These are phyloP conservation scores for Macaranga tanarius DNA, from an alignment of 441 rosid species.

Conservation along the genomic window DNA sequence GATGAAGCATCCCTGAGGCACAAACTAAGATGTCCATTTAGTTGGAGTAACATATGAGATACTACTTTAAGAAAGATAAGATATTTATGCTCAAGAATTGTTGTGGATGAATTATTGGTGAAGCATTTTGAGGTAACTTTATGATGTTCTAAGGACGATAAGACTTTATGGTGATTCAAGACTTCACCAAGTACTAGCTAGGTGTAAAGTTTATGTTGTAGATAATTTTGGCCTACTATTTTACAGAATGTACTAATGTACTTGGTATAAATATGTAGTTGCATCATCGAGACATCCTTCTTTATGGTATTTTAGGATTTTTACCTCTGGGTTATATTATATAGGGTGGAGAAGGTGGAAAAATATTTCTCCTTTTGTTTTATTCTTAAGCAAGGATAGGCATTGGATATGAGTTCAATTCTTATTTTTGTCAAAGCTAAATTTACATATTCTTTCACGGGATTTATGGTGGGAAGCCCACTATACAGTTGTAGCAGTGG, in stretches of 20 bases:
- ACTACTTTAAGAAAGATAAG: not conserved
- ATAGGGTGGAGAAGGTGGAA: not conserved
- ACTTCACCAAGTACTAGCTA: not conserved
- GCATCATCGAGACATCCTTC: not conserved
- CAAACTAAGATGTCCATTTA: not conserved
- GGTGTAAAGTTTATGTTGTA: not conserved
- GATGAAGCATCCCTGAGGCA: not conserved
- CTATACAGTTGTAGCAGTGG: not conserved
- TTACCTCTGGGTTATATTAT: not conserved
- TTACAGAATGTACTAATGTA: not conserved
- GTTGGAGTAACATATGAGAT: not conserved
- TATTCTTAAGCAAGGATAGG: not conserved
- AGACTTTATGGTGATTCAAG: not conserved
- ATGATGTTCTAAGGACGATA: constrained; percentile 1
- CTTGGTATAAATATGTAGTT: too few relatives aligned
- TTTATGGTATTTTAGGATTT: not conserved
- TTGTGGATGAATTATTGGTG: not conserved
- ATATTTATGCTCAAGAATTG: too few relatives aligned
- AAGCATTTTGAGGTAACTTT: not conserved
- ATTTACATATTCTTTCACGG: not conserved
- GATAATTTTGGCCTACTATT: not conserved
- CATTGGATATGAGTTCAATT: too few relatives aligned
- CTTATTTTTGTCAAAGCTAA: too few relatives aligned
- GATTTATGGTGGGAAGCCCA: not conserved
- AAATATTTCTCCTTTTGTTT: not conserved